Evolutionary conservation across 768 basidiomycete genomes (phyloP), one percentile per base, ranked within the genome.

Genomic region (Gloeostereum incarnatum): DNA sequence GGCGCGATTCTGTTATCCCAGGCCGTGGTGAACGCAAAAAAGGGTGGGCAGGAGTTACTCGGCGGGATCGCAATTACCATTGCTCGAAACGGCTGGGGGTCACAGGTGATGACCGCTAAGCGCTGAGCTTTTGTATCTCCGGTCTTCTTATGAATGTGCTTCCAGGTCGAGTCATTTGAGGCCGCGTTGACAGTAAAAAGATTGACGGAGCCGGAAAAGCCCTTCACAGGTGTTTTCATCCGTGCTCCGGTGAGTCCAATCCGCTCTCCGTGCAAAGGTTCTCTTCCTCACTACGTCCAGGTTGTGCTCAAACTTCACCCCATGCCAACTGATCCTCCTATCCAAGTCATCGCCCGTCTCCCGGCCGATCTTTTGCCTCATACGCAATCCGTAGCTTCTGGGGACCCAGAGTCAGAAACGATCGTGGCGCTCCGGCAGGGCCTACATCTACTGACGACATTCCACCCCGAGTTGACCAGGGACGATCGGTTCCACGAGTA

Each of bases 401-500:
- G 57, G 25, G 62, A 64, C n/a, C 66, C 70, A 40, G 80, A 81
- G 46, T 71, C 74, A 6, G 71, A 68, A 50, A 79, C 70, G 8
- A 77, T 87, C 45, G 92, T 97, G 35, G 91, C 91, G 13, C 59
- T 92, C 13, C 75, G 81, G 3, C 88, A 96, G 53, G 93, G 93
- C 19, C 67, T 63, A 19, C 81, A 90, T 53, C 65, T 98, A 43
- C 69, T 92, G 20, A 91, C 92, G 3, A 88, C 82, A 0, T 97
- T 96, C 63, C 94, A 98, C 53, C 94, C 93, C 0, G 94, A 98
- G 57, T 65, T 98, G 31, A 92, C 88, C 17, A 68, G 70, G 40
- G 94, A 98, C 51, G 60, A 73, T 41, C 76, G 93, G 26, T 88
- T 97, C 52, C 93, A 96, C 56, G 85, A 94, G 43, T 94, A 86